Conservation (phyloP, 1,139 yeast species). For the Groenewaldozyma auringiensis region DNA sequence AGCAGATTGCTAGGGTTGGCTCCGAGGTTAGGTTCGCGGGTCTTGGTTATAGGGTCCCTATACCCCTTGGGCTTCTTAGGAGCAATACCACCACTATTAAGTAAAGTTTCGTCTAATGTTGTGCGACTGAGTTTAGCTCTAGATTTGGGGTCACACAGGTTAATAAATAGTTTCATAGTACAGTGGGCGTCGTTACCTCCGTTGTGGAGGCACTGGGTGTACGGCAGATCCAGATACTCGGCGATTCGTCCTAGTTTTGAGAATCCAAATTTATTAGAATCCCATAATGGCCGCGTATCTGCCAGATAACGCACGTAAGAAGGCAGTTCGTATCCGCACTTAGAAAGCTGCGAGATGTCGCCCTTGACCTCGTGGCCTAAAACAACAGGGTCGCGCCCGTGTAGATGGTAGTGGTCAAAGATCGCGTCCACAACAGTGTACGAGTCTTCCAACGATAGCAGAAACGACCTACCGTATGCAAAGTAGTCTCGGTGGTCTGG, state of each 20-base stretch:
- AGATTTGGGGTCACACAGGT: constrained; percentile 44
- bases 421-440: constrained; percentile 11
- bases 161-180: constrained; percentile 49
- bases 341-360: constrained; percentile 48
- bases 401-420: constrained; percentile 7
- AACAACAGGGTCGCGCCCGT: constrained; percentile 21
- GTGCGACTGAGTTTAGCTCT: not conserved
- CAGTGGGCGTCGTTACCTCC: constrained; percentile 82
- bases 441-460: constrained; percentile 15
- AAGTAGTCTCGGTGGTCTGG: constrained; percentile 53
- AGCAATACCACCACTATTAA: too few species aligned
- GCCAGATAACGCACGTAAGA: constrained; percentile 23
- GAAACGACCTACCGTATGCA: constrained; percentile 39
- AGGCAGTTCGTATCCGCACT: constrained; percentile 45
- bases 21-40: not conserved
- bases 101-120: not conserved
- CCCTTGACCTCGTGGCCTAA: constrained; percentile 68
- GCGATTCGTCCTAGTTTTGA: constrained; percentile 47
- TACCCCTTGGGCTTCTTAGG: not conserved
- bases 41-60: not conserved
- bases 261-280: constrained; percentile 39
- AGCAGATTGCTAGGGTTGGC: not conserved
- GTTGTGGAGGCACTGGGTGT: constrained; percentile 54
- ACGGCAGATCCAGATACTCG: constrained; percentile 48
- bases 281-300: constrained; percentile 51